These are phyloP conservation scores for Ziziphus jujuba DNA, from an alignment of 306 rosid genomes.

Conservation along the genomic window DNA sequence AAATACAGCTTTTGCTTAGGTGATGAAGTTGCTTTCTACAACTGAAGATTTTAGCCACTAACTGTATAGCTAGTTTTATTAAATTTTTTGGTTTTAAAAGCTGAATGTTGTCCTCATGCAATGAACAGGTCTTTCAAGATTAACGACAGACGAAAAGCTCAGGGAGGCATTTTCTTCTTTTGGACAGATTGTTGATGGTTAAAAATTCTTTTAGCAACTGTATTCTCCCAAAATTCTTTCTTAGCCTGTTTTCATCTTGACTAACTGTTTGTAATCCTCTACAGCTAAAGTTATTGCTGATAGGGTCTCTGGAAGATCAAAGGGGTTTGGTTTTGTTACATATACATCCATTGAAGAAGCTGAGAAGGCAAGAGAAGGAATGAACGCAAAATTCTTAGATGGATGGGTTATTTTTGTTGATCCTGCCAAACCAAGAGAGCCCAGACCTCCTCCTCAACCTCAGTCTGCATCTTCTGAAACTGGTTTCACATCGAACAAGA, in stretches of 20 bases:
- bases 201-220: conserved; percentile 4
- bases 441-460: conserved; percentile 65
- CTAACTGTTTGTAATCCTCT: background rate
- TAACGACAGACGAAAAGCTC: conserved; percentile 79
- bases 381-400: conserved; percentile 91
- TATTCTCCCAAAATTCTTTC: background rate
- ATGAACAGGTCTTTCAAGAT: conserved; percentile 77
- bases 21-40: too few relatives aligned
- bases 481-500: conserved; percentile 79
- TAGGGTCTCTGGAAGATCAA: conserved; percentile 80
- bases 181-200: conserved; percentile 72
- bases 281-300: conserved; percentile 84
- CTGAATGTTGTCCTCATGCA: conserved; percentile 7
- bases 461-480: conserved; percentile 56
- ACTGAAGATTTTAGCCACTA: too few relatives aligned
- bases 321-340: conserved; percentile 80
- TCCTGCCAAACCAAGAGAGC: conserved; percentile 86
- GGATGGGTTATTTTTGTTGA: conserved; percentile 98
- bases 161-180: conserved; percentile 74
- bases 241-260: background rate
- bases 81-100: too few relatives aligned
- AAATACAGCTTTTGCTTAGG: too few relatives aligned
- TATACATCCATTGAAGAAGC: conserved; percentile 73
- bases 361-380: conserved; percentile 74
- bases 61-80: too few relatives aligned